Evolutionary conservation across 1,284 basidiomycete genomes (phyloP).

Genomic region (Ustilago shanxiensis): DNA sequence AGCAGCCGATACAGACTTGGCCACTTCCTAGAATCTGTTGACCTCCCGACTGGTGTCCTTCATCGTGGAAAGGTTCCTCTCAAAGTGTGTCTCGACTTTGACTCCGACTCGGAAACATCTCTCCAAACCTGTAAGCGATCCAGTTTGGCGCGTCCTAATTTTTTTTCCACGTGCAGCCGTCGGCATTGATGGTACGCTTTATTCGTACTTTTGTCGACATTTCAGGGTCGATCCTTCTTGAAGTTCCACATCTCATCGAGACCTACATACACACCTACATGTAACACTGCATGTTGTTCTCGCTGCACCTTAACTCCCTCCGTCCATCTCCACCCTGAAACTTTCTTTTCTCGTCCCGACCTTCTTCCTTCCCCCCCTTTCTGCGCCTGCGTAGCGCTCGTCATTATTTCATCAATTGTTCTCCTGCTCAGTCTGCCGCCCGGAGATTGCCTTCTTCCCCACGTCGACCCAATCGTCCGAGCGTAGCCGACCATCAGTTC

Average conservation of each 20-base stretch:
- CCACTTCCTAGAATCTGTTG: neutral
- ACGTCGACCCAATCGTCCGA: neutral
- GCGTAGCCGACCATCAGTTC: too few species aligned
- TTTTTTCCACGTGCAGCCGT: constrained; percentile 9
- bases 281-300: neutral
- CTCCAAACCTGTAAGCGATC: neutral
- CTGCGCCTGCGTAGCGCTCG: too few species aligned
- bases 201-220: neutral
- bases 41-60: neutral
- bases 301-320: neutral
- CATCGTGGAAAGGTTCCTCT: neutral
- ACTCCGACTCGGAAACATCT: neutral
- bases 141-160: neutral
- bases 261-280: neutral
- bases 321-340: neutral
- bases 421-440: neutral
- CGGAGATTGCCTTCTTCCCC: neutral
- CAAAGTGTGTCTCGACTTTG: neutral
- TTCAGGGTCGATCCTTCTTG: constrained; percentile 5
- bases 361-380: neutral
- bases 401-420: neutral
- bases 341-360: neutral
- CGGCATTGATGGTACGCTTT: constrained; percentile 3
- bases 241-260: neutral
- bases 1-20: neutral